A percentile compares a stretch with the other conserved stretches of the same genome.
Conservation (phyloP, 2,329 filamentous ascomycete species). For the Fusarium sp. region DNA sequence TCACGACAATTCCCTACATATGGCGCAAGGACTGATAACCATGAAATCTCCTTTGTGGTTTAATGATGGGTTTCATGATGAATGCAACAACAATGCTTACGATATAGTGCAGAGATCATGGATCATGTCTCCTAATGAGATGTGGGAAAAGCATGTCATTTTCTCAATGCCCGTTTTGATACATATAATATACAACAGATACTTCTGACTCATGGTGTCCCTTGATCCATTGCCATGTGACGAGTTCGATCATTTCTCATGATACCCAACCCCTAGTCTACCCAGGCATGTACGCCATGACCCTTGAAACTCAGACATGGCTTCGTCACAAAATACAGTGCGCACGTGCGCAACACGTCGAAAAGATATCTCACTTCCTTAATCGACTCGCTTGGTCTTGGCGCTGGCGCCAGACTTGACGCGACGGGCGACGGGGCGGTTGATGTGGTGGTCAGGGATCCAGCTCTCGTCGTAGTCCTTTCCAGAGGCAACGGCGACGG, state of each 20-base stretch:
- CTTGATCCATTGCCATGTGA: constrained; percentile 13
- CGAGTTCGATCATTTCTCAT: constrained; percentile 11
- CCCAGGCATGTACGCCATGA: constrained; percentile 13
- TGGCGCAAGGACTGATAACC: neutral
- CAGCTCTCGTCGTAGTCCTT: constrained; percentile 90
- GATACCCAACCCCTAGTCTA: constrained; percentile 20
- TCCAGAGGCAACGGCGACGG: constrained; percentile 70
- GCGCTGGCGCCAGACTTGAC: constrained; percentile 66
- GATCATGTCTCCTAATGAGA: neutral
- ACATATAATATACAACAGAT: constrained; percentile 39
- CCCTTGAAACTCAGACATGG: constrained; percentile 13
- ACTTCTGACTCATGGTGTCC: constrained; percentile 4
- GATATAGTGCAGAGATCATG: neutral
- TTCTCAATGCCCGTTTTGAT: constrained; percentile 27
- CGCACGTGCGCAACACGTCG: neutral
- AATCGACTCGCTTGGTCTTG: constrained; percentile 52
- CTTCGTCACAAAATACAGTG: constrained; percentile 6
- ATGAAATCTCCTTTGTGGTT: neutral
- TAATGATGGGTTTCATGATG: neutral
- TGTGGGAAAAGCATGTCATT: constrained; percentile 17
- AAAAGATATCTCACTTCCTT: constrained; percentile 16
- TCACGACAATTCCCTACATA: neutral
- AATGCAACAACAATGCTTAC: neutral
- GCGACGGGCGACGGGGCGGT: constrained; percentile 77
- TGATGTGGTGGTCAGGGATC: constrained; percentile 90